These are phyloP conservation scores for Beauveria scarabaeidicola DNA, from an alignment of 2,329 filamentous ascomycete genomes.

Conservation along the genomic window DNA sequence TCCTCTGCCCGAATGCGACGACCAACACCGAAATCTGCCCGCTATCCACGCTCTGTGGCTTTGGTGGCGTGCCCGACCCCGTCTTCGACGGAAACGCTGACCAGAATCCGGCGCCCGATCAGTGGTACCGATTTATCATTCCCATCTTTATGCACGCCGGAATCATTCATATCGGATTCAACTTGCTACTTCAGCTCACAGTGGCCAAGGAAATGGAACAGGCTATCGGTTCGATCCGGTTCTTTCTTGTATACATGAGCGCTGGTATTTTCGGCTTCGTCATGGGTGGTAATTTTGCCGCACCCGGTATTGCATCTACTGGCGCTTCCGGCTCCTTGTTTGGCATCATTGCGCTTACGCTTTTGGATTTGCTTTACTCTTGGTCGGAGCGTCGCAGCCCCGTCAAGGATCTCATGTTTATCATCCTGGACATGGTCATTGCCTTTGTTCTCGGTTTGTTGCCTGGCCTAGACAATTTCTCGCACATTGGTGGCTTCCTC, in stretches of 20 bases:
- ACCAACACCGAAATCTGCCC: slow-evolving; percentile 54
- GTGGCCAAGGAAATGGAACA: slow-evolving; percentile 89
- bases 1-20: slow-evolving; percentile 77
- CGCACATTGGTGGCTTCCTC: slow-evolving; percentile 90
- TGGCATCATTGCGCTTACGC: slow-evolving; percentile 77
- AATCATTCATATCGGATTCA: slow-evolving; percentile 91
- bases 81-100: slow-evolving; percentile 41
- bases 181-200: slow-evolving; percentile 83
- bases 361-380: slow-evolving; percentile 87
- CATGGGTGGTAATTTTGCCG: slow-evolving; percentile 87
- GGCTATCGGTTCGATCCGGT: slow-evolving; percentile 79
- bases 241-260: slow-evolving; percentile 80
- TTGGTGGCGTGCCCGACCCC: slow-evolving; percentile 63
- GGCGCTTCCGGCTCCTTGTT: slow-evolving; percentile 89
- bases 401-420: slow-evolving; percentile 76
- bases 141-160: slow-evolving; percentile 96
- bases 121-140: slow-evolving; percentile 94
- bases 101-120: slow-evolving; percentile 61
- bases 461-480: slow-evolving; percentile 92
- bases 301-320: slow-evolving; percentile 69
- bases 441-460: slow-evolving; percentile 88
- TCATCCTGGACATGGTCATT: slow-evolving; percentile 76
- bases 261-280: slow-evolving; percentile 95
- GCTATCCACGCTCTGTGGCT: slow-evolving; percentile 75
- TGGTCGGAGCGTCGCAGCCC: slow-evolving; percentile 75